phyloP scores from a whole-genome alignment of 2,329 filamentous ascomycete species.

The Fusarium papillatum region DNA sequence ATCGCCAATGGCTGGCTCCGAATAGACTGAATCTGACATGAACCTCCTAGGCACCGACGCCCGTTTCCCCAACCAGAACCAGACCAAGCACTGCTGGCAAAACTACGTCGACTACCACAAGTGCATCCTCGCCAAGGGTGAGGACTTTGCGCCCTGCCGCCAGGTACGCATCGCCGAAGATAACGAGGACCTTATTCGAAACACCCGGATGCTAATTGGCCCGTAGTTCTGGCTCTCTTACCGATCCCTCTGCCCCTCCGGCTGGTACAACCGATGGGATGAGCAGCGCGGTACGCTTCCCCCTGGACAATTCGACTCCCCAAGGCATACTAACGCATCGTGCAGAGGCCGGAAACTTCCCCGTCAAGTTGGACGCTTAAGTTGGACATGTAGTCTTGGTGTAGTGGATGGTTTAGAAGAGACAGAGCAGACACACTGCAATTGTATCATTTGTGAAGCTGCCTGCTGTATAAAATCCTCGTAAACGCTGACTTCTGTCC shows the following conservation, averaged over 20 bases:
- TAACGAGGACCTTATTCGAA: not conserved
- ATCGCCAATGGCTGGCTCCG: slow-evolving; percentile 15
- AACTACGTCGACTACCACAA: slow-evolving; percentile 99
- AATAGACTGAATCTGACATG: slow-evolving; percentile 25
- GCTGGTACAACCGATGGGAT: slow-evolving; percentile 96
- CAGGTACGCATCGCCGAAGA: slow-evolving; percentile 72
- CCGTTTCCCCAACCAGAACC: slow-evolving; percentile 98
- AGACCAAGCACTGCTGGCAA: slow-evolving; percentile 99
- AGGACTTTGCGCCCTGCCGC: slow-evolving; percentile 97
- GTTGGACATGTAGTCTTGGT: slow-evolving; percentile 39
- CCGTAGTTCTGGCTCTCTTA: slow-evolving; percentile 94
- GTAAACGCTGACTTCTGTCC: slow-evolving; percentile 40
- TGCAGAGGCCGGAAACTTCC: slow-evolving; percentile 77
- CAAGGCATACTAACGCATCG: slow-evolving; percentile 45
- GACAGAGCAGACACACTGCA: slow-evolving; percentile 50
- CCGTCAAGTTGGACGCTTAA: slow-evolving; percentile 74
- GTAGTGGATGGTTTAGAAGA: slow-evolving; percentile 45
- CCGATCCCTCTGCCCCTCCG: slow-evolving; percentile 96
- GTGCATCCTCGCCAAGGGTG: slow-evolving; percentile 98
- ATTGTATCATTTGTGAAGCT: slow-evolving; percentile 53
- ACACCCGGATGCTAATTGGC: slow-evolving; percentile 32
- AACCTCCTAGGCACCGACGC: slow-evolving; percentile 87
- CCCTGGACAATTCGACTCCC: not conserved
- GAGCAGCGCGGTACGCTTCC: slow-evolving; percentile 87
- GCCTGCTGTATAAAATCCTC: slow-evolving; percentile 43